A percentile compares a stretch with the other conserved stretches of the same genome.
Conservation (phyloP, 2,329 filamentous ascomycete species). For the Elsinoe batatas region DNA sequence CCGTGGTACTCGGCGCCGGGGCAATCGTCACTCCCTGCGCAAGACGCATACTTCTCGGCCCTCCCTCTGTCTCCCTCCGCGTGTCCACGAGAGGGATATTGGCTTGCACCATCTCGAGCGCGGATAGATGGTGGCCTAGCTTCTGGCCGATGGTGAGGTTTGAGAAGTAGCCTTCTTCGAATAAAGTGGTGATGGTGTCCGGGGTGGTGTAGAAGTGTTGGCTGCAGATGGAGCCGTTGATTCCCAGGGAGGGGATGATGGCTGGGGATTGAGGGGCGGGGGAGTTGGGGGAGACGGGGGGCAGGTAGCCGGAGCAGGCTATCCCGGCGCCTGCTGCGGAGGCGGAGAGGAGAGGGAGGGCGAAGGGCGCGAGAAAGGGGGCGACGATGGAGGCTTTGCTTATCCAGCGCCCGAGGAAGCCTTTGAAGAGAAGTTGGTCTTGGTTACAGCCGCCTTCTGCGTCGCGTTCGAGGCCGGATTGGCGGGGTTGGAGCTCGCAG, state of each 20-base stretch:
- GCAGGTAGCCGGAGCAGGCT: conserved; percentile 31
- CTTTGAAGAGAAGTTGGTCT: conserved; percentile 68
- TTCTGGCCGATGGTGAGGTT: conserved; percentile 37
- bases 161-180: conserved; percentile 34
- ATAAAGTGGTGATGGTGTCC: conserved; percentile 33
- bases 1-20: neutral
- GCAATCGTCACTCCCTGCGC: neutral
- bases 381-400: conserved; percentile 35
- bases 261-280: neutral
- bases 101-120: conserved; percentile 25
- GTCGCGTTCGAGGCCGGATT: conserved; percentile 26
- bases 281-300: neutral
- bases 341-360: conserved; percentile 30
- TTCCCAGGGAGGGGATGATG: conserved; percentile 16
- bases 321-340: conserved; percentile 35
- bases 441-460: conserved; percentile 45
- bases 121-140: conserved; percentile 12
- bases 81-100: neutral
- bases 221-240: conserved; percentile 33
- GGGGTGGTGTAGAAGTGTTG: conserved; percentile 36
- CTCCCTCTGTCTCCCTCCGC: neutral
- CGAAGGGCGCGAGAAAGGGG: conserved; percentile 31
- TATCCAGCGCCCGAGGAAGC: conserved; percentile 59
- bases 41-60: neutral
- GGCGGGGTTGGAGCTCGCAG: conserved; percentile 46